A percentile compares a stretch with the other conserved stretches of the same genome.
phyloP scores from a whole-genome alignment of 805 yeast species.

The Ogataea polymorpha region DNA sequence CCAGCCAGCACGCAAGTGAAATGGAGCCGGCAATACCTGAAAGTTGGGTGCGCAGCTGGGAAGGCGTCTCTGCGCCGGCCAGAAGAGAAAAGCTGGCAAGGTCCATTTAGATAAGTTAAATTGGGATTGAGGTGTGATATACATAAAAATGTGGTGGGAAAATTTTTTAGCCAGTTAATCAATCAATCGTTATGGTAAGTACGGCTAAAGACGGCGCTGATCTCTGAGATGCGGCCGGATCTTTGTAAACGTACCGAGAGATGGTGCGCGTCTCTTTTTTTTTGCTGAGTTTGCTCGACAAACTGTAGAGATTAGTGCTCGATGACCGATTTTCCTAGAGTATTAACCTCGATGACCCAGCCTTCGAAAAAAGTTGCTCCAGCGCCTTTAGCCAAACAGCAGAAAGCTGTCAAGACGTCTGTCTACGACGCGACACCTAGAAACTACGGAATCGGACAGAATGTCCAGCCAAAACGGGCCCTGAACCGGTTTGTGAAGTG shows the following conservation, averaged over 20 bases:
- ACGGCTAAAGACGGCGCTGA: conserved; percentile 7
- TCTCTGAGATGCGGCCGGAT: conserved; percentile 10
- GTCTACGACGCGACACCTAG: conserved; percentile 85
- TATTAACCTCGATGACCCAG: conserved; percentile 37
- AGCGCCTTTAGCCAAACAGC: conserved; percentile 89
- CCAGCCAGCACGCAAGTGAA: conserved; percentile 77
- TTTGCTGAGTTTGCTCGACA: conserved; percentile 2
- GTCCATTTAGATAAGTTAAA: conserved; percentile 3
- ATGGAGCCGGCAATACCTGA: conserved; percentile 70
- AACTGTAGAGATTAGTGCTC: conserved; percentile 25
- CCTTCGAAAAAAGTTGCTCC: conserved; percentile 85
- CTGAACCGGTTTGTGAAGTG: conserved; percentile 96
- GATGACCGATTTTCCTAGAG: conserved; percentile 26
- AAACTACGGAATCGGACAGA: conserved; percentile 96
- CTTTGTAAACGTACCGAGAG: conserved; percentile 6
- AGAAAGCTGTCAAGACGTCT: conserved; percentile 67
- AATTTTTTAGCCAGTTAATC: not conserved
- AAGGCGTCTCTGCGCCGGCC: conserved; percentile 15
- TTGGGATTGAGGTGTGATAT: not conserved
- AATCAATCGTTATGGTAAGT: conserved; percentile 4
- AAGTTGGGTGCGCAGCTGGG: conserved; percentile 39
- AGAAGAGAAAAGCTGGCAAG: conserved; percentile 1
- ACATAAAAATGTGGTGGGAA: not conserved
- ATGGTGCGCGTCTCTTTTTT: conserved; percentile 6
- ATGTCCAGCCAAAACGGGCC: conserved; percentile 92